A percentile compares a stretch with the other conserved stretches of the same genome.
Conservation (phyloP, 148 eudicot species). For the Tetragonia tetragonoides region DNA sequence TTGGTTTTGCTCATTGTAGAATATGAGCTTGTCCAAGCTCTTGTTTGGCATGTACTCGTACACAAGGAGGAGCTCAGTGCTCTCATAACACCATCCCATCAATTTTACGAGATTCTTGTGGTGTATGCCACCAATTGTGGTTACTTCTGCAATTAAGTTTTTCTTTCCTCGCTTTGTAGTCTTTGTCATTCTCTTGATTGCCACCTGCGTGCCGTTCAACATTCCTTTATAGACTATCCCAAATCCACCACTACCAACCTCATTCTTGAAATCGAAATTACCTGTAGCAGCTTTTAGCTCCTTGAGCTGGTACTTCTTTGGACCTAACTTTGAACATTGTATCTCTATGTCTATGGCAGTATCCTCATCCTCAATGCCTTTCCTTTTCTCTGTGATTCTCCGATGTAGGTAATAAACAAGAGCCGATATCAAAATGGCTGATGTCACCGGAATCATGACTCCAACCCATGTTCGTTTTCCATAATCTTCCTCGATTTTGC, state of each 20-base stretch:
- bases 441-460: neutral
- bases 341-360: slow-evolving; percentile 21
- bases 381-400: slow-evolving; percentile 14
- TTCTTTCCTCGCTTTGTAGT: slow-evolving; percentile 35
- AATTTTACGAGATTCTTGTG: slow-evolving; percentile 46
- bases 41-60: slow-evolving; percentile 46
- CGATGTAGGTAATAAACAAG: neutral
- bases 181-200: slow-evolving; percentile 37
- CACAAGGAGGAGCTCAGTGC: slow-evolving; percentile 35
- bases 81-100: slow-evolving; percentile 47
- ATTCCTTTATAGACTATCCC: slow-evolving; percentile 36
- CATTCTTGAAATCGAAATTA: slow-evolving; percentile 27
- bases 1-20: neutral
- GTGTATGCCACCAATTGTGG: slow-evolving; percentile 41
- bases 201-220: slow-evolving; percentile 28
- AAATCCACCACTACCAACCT: slow-evolving; percentile 41
- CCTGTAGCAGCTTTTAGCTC: slow-evolving; percentile 34
- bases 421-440: neutral
- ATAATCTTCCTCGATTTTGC: slow-evolving; percentile 1
- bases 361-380: neutral
- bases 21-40: slow-evolving; percentile 38
- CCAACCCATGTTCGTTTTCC: slow-evolving; percentile 11
- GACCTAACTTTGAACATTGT: slow-evolving; percentile 25
- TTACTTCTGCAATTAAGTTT: slow-evolving; percentile 43
- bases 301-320: slow-evolving; percentile 33